phyloP scores from a whole-genome alignment of 2,329 filamentous ascomycete species.

The Stromatinia cepivora region DNA sequence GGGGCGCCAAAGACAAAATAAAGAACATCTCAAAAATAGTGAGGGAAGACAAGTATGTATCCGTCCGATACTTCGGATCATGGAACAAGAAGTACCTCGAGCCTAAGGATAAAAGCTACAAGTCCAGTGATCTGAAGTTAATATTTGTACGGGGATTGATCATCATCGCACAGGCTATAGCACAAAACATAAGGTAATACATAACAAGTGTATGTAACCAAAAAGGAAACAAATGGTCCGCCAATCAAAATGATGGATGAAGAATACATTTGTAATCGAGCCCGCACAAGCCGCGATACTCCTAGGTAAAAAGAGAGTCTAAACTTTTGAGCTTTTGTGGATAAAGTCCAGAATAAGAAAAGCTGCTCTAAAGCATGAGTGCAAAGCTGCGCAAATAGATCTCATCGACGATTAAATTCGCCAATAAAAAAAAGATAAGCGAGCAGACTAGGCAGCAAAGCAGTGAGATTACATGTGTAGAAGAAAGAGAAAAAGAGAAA shows the following conservation, averaged over 20 bases:
- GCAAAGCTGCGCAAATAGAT: conserved; percentile 27
- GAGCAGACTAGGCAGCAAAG: conserved; percentile 30
- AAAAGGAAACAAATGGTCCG: conserved; percentile 17
- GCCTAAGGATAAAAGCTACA: conserved; percentile 14
- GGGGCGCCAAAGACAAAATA: background rate
- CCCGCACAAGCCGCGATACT: conserved; percentile 34
- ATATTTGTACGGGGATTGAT: conserved; percentile 6
- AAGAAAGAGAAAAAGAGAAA: conserved; percentile 31
- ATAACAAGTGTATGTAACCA: conserved; percentile 18
- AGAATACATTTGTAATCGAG: conserved; percentile 29
- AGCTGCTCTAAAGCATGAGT: conserved; percentile 25
- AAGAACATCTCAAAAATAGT: background rate
- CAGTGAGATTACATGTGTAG: conserved; percentile 35
- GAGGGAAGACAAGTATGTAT: background rate
- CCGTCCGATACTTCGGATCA: conserved; percentile 15
- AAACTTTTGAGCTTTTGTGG: conserved; percentile 37
- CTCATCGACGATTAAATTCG: conserved; percentile 24
- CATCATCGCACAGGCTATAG: conserved; percentile 21
- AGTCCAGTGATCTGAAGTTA: conserved; percentile 1
- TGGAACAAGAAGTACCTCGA: background rate
- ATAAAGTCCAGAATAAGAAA: conserved; percentile 30
- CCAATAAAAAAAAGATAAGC: conserved; percentile 28
- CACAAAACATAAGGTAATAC: conserved; percentile 16
- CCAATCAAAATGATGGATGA: conserved; percentile 20
- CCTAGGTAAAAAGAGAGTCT: conserved; percentile 34